Conservation (phyloP, 257 asterid species). For the Nicotiana otophora region DNA sequence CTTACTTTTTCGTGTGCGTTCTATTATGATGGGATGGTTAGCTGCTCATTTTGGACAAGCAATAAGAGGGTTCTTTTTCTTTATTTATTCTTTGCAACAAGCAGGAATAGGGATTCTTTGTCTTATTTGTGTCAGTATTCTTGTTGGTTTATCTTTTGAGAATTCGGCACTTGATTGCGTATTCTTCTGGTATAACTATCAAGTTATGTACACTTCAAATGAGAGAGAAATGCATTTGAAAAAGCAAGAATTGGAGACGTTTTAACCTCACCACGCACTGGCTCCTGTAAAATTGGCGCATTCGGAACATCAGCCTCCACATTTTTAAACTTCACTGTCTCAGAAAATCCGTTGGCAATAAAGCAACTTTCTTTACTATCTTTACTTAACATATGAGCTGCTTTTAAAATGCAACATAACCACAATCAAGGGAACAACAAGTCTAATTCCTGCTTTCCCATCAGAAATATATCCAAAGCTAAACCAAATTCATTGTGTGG, state of each 20-base stretch:
- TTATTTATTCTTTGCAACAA: background rate
- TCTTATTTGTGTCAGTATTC: background rate
- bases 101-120: background rate
- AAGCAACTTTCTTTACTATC: background rate
- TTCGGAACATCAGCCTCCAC: too few relatives aligned
- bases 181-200: background rate
- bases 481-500: background rate
- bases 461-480: background rate
- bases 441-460: background rate
- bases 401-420: background rate
- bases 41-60: slow-evolving; percentile 17
- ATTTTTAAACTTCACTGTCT: background rate
- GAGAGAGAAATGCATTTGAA: background rate
- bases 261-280: too few relatives aligned
- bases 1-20: background rate
- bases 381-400: background rate
- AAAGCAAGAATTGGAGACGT: background rate
- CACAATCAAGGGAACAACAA: background rate
- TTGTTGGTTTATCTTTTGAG: background rate
- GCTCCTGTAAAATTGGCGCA: too few relatives aligned
- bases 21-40: slow-evolving; percentile 12
- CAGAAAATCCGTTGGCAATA: background rate
- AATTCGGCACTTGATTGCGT: background rate
- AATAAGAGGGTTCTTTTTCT: background rate
- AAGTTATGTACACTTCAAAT: background rate